phyloP scores from a whole-genome alignment of 192 early-diverging fungal species.

The Chytriomyces sp. region DNA sequence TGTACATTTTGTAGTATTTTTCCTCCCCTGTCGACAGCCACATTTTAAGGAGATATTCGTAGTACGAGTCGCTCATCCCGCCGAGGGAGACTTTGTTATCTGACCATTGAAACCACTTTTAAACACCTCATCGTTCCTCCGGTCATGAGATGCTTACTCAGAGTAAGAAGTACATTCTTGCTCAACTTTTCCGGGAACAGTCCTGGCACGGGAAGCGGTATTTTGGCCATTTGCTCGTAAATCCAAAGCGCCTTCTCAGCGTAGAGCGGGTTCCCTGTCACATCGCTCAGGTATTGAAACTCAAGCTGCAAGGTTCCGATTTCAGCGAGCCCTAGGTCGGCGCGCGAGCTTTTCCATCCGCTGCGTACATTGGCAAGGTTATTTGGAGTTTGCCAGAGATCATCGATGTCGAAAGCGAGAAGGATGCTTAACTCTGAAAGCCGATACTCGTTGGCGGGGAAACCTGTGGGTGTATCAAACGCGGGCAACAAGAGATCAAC shows the following conservation, averaged over 20 bases:
- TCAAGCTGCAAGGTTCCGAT: conserved; percentile 79
- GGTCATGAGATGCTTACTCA: too few relatives aligned
- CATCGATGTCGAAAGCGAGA: not conserved
- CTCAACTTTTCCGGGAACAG: conserved; percentile 14
- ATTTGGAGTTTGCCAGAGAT: not conserved
- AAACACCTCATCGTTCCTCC: too few relatives aligned
- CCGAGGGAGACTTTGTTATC: conserved; percentile 34
- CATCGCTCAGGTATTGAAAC: conserved; percentile 74
- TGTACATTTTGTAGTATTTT: conserved; percentile 13
- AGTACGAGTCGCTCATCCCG: conserved; percentile 48
- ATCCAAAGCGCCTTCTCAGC: conserved; percentile 24
- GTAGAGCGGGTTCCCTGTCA: conserved; percentile 75
- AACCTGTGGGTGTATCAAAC: conserved; percentile 78
- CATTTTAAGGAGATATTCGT: conserved; percentile 55
- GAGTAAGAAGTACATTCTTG: too few relatives aligned
- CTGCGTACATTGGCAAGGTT: too few relatives aligned
- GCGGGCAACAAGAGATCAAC: conserved; percentile 80
- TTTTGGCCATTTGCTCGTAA: conserved; percentile 8
- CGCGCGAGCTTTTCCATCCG: conserved; percentile 57
- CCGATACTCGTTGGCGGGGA: conserved; percentile 75
- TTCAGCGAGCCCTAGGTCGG: conserved; percentile 41
- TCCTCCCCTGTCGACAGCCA: conserved; percentile 35
- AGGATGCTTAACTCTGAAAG: conserved; percentile 45
- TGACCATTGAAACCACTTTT: conserved; percentile 62
- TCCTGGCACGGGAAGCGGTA: conserved; percentile 5